phyloP scores from a whole-genome alignment of 176 grass and related monocot species.

The Carex myosuroides region DNA sequence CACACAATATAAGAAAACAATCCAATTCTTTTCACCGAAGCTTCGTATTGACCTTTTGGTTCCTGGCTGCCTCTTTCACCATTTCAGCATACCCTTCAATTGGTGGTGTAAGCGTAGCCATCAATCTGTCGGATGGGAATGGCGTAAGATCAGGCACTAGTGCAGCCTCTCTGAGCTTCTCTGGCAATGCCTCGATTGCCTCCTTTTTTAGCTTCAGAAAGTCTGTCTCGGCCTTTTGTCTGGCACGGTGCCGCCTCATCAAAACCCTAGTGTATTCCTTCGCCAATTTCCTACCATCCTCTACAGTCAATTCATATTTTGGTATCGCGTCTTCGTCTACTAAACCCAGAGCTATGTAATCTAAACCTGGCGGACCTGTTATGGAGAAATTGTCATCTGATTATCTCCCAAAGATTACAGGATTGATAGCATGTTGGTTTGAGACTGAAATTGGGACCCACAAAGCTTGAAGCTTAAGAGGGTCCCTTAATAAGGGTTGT shows the following conservation, averaged over 20 bases:
- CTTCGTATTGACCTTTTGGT: slow-evolving; percentile 53
- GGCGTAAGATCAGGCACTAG: slow-evolving; percentile 66
- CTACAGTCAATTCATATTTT: slow-evolving; percentile 65
- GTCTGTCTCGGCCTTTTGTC: slow-evolving; percentile 53
- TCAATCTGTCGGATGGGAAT: slow-evolving; percentile 70
- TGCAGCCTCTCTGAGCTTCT: slow-evolving; percentile 55
- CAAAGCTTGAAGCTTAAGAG: neutral
- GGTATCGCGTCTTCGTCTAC: slow-evolving; percentile 75
- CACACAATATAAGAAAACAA: neutral
- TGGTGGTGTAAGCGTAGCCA: slow-evolving; percentile 81
- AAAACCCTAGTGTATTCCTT: slow-evolving; percentile 79
- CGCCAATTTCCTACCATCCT: slow-evolving; percentile 61
- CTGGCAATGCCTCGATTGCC: slow-evolving; percentile 59
- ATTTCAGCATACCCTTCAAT: slow-evolving; percentile 85
- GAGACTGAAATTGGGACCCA: neutral
- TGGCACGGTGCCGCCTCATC: slow-evolving; percentile 64
- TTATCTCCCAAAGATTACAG: neutral
- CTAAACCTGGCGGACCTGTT: slow-evolving; percentile 41
- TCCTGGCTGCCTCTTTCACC: slow-evolving; percentile 56
- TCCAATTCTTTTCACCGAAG: slow-evolving; percentile 37
- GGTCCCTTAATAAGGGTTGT: neutral
- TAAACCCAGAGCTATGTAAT: slow-evolving; percentile 76
- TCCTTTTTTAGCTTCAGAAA: slow-evolving; percentile 72
- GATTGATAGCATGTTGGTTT: neutral
- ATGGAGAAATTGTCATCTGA: neutral